phyloP scores from a whole-genome alignment of 1,139 yeast genomes.

The Suhomyces coccinellae region DNA sequence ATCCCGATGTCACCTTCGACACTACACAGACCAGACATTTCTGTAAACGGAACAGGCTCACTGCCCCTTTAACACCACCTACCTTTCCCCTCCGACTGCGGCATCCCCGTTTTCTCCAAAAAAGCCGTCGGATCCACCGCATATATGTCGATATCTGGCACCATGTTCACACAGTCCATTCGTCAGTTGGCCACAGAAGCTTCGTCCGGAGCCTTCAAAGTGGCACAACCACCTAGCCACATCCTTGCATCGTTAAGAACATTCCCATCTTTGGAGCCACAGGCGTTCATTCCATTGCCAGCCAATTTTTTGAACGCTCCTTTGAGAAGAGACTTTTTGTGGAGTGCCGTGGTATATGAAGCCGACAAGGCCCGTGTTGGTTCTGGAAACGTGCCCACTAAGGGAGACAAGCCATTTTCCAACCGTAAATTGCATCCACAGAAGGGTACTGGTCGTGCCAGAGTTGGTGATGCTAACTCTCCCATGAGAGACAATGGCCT shows the following conservation, averaged over 20 bases:
- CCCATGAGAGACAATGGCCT: constrained; percentile 92
- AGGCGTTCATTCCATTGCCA: constrained; percentile 72
- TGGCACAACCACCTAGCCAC: constrained; percentile 61
- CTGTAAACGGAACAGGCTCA: background rate
- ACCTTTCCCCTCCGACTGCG: background rate
- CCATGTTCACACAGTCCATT: constrained; percentile 28
- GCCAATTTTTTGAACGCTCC: constrained; percentile 67
- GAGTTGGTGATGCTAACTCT: constrained; percentile 94
- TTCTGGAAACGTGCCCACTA: constrained; percentile 79
- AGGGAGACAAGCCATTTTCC: constrained; percentile 85
- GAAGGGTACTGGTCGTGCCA: constrained; percentile 93
- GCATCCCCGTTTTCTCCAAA: background rate
- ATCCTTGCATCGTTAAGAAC: constrained; percentile 79
- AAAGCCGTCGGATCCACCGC: background rate
- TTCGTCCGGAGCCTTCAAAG: constrained; percentile 22
- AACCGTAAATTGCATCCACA: constrained; percentile 82
- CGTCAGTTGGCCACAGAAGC: constrained; percentile 39
- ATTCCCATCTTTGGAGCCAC: constrained; percentile 90
- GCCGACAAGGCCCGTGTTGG: constrained; percentile 90
- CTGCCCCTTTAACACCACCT: background rate
- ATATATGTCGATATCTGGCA: background rate
- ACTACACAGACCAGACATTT: background rate
- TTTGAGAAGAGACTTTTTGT: constrained; percentile 82
- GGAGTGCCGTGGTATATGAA: constrained; percentile 94
- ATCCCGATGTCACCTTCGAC: background rate